Percentiles rank a stretch among this genome's conserved stretches.
Conservation (phyloP, 2,329 filamentous ascomycete species). For the Hymenoscyphus fraxineus region DNA sequence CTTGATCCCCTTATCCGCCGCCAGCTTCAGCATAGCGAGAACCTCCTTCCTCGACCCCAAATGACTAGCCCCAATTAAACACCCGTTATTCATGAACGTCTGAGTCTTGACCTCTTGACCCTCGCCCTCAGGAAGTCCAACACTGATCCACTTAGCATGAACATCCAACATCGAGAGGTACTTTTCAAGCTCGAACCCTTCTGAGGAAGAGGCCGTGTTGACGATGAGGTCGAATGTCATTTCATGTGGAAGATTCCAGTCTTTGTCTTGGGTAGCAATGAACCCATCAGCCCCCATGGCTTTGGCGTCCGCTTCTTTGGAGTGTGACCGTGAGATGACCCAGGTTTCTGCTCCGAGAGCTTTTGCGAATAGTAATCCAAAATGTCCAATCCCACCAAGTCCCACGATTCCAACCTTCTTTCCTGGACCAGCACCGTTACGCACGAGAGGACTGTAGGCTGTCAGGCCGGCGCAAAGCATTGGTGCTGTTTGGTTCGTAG, state of each 20-base stretch:
- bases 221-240: constrained; percentile 73
- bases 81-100: constrained; percentile 71
- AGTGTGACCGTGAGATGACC: constrained; percentile 57
- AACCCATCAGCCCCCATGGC: constrained; percentile 60
- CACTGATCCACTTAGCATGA: constrained; percentile 74
- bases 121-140: constrained; percentile 74
- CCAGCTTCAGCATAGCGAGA: constrained; percentile 67
- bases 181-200: constrained; percentile 62
- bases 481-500: constrained; percentile 61
- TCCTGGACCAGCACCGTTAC: constrained; percentile 71
- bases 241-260: constrained; percentile 54
- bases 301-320: constrained; percentile 56
- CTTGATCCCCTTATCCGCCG: constrained; percentile 64
- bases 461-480: constrained; percentile 86
- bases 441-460: constrained; percentile 71
- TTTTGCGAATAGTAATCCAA: constrained; percentile 66
- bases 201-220: constrained; percentile 67
- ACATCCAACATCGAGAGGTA: constrained; percentile 80
- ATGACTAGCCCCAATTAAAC: constrained; percentile 67
- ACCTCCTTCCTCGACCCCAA: constrained; percentile 68
- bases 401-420: constrained; percentile 76
- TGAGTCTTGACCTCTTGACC: constrained; percentile 69
- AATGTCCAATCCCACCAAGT: constrained; percentile 69
- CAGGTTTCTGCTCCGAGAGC: constrained; percentile 61
- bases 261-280: constrained; percentile 53